Conservation (phyloP, 2,329 filamentous ascomycete genomes). For the Tolypocladium paradoxum region DNA sequence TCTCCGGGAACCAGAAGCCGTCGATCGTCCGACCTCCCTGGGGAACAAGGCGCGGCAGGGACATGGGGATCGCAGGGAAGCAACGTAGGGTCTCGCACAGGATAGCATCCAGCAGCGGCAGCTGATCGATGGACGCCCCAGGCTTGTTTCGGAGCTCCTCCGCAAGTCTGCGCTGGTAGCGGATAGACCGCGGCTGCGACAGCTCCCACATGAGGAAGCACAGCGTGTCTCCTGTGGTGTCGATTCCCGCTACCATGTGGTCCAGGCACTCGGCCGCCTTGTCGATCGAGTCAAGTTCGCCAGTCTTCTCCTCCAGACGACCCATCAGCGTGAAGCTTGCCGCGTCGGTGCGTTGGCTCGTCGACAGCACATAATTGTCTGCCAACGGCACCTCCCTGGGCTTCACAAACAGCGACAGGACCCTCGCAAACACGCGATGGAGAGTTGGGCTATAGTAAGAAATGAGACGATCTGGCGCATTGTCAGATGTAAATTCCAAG, state of each 20-base stretch:
- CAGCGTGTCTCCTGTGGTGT: slow-evolving; percentile 59
- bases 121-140: slow-evolving; percentile 31
- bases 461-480: slow-evolving; percentile 42
- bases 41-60: slow-evolving; percentile 50
- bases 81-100: slow-evolving; percentile 51
- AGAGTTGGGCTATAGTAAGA: slow-evolving; percentile 44
- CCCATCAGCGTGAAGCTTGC: slow-evolving; percentile 47
- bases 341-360: slow-evolving; percentile 32
- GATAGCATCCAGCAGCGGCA: slow-evolving; percentile 52
- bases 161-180: slow-evolving; percentile 40
- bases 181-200: slow-evolving; percentile 44
- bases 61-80: slow-evolving; percentile 57
- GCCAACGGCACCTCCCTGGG: slow-evolving; percentile 48
- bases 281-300: slow-evolving; percentile 37
- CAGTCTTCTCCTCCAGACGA: slow-evolving; percentile 42
- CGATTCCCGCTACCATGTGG: slow-evolving; percentile 62
- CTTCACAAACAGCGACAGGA: slow-evolving; percentile 38
- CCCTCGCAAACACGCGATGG: slow-evolving; percentile 33
- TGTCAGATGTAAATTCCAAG: slow-evolving; percentile 5
- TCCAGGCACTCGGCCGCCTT: slow-evolving; percentile 60
- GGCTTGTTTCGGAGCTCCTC: slow-evolving; percentile 37
- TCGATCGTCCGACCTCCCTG: slow-evolving; percentile 42
- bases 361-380: slow-evolving; percentile 46
- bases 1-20: slow-evolving; percentile 39
- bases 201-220: slow-evolving; percentile 65